Base-by-base conservation (phyloP, 805 yeast genomes). In the Ogataea ganodermae region DNA sequence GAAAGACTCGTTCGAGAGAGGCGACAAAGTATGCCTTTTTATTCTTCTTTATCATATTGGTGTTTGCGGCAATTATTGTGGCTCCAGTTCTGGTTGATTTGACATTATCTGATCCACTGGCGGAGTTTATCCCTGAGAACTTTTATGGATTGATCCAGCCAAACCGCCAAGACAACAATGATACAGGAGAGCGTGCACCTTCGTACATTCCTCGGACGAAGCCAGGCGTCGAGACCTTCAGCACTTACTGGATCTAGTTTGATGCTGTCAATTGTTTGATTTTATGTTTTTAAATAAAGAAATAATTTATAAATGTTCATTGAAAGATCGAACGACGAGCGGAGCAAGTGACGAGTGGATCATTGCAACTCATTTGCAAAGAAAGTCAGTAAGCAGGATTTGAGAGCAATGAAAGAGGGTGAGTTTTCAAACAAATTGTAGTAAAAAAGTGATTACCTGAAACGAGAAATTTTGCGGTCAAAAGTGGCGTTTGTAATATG, bases 141-240 rank as follows among this genome's bases (percentile, higher is more conserved):
- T 55, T 51, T 12, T 52, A 42, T 42, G 78, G 78, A 2, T 55
- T 81, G 32, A 59, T 83, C 6, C 90, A 84, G 60, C 89, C 90
- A 1, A 74, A 68, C 31, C 59, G 66, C 32, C 87, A 83, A 57
- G 70, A 76, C 37, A 81, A 83, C 53, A 83, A 84, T 56, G 89
- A 84, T 58, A 84, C 89, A 0, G 89, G 89, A 0, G 69, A 58
- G 0, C 63, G 63, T 39, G 86, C 85, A 0, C 84, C 86, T 0
- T 44, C 64, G 1, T 64, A 68, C 9, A 69, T 81, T 13, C 53
- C 69, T 13, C 66, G 59, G n/a, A 28, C 49, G 2, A 62, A 53
- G 27, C 70, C 70, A 17, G 56, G 50, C 4, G 50, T 49, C 1
- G 55, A 51, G 17, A 53, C 56, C 6, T 56, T 46, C 23, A 53